Evolutionary conservation across 305 asterid genomes (phyloP).

Genomic region (Andrographis paniculata): DNA sequence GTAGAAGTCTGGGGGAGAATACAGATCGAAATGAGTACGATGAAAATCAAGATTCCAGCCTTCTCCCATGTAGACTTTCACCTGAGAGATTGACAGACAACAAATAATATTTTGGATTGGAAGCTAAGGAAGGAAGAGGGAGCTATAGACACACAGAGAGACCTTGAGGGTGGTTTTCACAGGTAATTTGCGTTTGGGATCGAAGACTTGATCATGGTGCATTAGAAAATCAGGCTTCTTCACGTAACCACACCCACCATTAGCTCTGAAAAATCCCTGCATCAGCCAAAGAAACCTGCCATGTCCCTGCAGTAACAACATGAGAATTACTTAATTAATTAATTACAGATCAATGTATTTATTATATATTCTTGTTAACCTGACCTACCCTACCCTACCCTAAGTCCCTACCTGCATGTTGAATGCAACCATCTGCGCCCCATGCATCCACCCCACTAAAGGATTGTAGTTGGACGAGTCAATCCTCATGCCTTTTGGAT

Average conservation of each 20-base stretch:
- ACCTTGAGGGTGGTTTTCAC: slow-evolving; percentile 58
- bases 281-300: slow-evolving; percentile 78
- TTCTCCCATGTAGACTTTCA: slow-evolving; percentile 79
- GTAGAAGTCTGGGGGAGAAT: slow-evolving; percentile 92
- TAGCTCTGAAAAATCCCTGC: slow-evolving; percentile 80
- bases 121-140: too few species aligned
- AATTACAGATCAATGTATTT: too few species aligned
- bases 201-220: slow-evolving; percentile 34
- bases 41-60: slow-evolving; percentile 78
- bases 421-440: slow-evolving; percentile 85
- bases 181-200: slow-evolving; percentile 41
- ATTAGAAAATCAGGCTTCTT: slow-evolving; percentile 62
- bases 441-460: slow-evolving; percentile 68
- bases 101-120: too few species aligned
- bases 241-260: slow-evolving; percentile 82
- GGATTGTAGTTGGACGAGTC: slow-evolving; percentile 88
- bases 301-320: slow-evolving; percentile 35
- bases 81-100: slow-evolving; percentile 29
- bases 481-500: slow-evolving; percentile 66
- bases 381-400: too few species aligned
- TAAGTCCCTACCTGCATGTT: slow-evolving; percentile 90
- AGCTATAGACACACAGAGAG: too few species aligned
- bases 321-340: slow-evolving; percentile 1
- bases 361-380: too few species aligned
- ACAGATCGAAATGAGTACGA: slow-evolving; percentile 63